These are phyloP conservation scores for Fusarium sp. DNA, from an alignment of 2,329 filamentous ascomycete genomes.

Conservation along the genomic window DNA sequence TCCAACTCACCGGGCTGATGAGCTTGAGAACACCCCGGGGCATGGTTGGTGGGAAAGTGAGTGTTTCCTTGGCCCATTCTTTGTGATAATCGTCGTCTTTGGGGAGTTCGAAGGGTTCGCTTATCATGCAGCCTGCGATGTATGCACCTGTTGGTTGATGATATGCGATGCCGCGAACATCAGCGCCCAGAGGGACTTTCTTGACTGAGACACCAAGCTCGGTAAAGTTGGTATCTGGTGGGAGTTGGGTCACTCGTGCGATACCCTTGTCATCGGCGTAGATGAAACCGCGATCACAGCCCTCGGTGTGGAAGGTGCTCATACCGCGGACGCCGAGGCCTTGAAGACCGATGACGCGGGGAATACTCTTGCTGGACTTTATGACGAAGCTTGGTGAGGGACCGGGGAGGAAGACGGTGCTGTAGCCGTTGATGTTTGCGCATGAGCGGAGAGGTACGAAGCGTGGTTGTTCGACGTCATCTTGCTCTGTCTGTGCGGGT, in stretches of 20 bases:
- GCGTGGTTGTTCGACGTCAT: slow-evolving; percentile 58
- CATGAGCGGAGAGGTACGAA: slow-evolving; percentile 66
- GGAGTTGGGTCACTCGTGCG: slow-evolving; percentile 78
- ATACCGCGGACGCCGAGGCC: slow-evolving; percentile 75
- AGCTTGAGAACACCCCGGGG: slow-evolving; percentile 80
- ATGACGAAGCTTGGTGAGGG: slow-evolving; percentile 82
- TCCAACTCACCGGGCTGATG: slow-evolving; percentile 79
- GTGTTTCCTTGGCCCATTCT: slow-evolving; percentile 81
- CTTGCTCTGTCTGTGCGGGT: slow-evolving; percentile 58
- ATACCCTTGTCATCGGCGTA: slow-evolving; percentile 79
- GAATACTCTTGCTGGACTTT: slow-evolving; percentile 80
- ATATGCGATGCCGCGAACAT: slow-evolving; percentile 78
- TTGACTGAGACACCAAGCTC: slow-evolving; percentile 80
- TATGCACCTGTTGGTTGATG: slow-evolving; percentile 80
- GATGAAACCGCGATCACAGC: slow-evolving; percentile 83
- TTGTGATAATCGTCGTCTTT: slow-evolving; percentile 86
- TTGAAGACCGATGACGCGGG: slow-evolving; percentile 77
- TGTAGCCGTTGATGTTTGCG: slow-evolving; percentile 77
- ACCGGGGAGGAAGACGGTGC: slow-evolving; percentile 84
- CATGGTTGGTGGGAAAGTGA: slow-evolving; percentile 69
- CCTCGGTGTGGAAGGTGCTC: slow-evolving; percentile 78
- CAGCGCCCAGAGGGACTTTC: slow-evolving; percentile 74
- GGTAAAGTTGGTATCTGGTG: slow-evolving; percentile 70
- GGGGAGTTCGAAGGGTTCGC: slow-evolving; percentile 80
- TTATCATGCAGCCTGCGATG: slow-evolving; percentile 74